Evolutionary conservation across 805 yeast genomes (phyloP), one percentile per base, ranked within the genome.

Genomic region (Lipomyces spencermartinsiae): DNA sequence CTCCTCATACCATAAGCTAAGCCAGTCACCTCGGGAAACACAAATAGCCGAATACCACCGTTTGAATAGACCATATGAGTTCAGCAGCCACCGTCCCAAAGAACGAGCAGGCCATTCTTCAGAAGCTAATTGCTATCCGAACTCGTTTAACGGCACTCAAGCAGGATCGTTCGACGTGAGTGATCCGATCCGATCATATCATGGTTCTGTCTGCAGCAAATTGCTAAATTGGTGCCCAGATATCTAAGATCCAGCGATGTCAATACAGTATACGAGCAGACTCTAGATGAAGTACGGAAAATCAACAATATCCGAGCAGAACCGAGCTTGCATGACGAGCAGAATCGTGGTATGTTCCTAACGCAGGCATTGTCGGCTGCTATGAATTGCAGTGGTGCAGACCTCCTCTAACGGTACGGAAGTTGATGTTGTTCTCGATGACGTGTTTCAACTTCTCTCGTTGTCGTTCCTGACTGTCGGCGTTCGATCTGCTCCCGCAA

Each of bases 401-500:
- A 4, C 8, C 7, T 1, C 8, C n/a, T 19, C 49, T 34, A 25
- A 53, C 16, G 8, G 22, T 46, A 9, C 22, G 39, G 29, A 39
- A 68, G 92, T 91, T 16, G 97, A 93, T 75, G 82, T 86, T 9
- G 83, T 91, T 10, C 82, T 92, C 56, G 98, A 93, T 78, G 98
- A 93, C 74, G 91, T 91, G 29, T 92, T 94, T 83, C 97, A 94
- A 78, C 80, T 95, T 59, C 80, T 94, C 58, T 90, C 97, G 14
- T 83, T 95, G 62, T 90, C 95, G 72, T 92, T 93, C 78, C 86
- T 94, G 75, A 92, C 98, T 1, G 95, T 96, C 67, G 99, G 99
- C 2, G 82, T 92, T 73, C 89, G 92, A 73, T 85, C 92, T 46
- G 97, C 97, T 0, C 97, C 98, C 0, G 97, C 98, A 4, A 91